Base-by-base conservation (phyloP, 306 rosid genomes). In the Cercis canadensis region DNA sequence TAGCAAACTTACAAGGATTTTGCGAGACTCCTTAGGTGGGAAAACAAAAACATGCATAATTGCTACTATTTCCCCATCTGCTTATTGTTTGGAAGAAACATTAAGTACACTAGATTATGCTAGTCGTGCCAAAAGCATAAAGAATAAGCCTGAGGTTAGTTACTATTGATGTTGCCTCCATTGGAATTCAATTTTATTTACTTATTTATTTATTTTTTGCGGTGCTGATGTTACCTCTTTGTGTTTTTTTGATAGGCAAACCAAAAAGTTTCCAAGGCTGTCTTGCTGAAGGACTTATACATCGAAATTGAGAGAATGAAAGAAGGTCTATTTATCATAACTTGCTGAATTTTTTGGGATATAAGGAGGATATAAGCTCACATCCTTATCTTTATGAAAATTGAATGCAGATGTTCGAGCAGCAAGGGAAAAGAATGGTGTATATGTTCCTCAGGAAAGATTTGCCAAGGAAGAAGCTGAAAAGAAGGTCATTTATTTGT, bases 1-100 rank as follows among this genome's bases (percentile, higher is more conserved):
- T 62, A 94, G 99, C 59, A 94, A 94, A 80, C 97, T 94, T 52
- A 94, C 99, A 18, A 84, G 99, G 85, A 80, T 94, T 51, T 79
- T 94, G 61, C 84, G 99, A 72, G 99, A 94, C 64, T 94, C 99
- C 65, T 81, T 94, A 50, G 99, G 99, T 63, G 99, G 99, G 31
- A 94, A 89, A 81, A 94, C 99, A n/a, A 94, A 91, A 78, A 94
- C 99, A 51, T 94, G 99, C 80, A 82, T 94, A 50, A 89, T 94
- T 44, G 99, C 99, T 40, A 94, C 99, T 58, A 83, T 94, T 59
- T 89, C 97, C 41, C 99, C 99, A 10, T 84, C 96, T 62, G 70
- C 82, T 76, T 83, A 76, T 80, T 89, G 88, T 69, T 77, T 86
- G 83, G 99, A 94, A 40, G 99, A 94, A 82, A 94, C 99, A 53